Evolutionary conservation across 2,329 filamentous ascomycete genomes (phyloP).

Genomic region (Akanthomyces uredinophilus): DNA sequence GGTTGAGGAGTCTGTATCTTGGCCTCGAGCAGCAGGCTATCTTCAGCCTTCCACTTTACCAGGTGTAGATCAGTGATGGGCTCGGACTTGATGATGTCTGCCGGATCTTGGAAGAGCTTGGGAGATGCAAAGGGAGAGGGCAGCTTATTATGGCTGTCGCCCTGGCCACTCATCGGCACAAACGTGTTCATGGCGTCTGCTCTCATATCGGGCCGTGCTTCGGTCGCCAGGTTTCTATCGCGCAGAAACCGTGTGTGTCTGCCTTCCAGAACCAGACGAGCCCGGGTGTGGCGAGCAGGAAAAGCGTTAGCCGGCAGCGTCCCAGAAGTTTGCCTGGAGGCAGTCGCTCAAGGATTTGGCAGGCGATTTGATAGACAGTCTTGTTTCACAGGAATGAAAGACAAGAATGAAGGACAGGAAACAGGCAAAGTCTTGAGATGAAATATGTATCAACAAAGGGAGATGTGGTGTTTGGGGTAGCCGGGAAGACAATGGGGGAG

Average conservation of each 20-base stretch:
- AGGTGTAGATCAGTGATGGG: background rate
- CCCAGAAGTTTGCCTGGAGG: slow-evolving; percentile 3
- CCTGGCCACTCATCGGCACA: background rate
- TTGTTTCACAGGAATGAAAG: slow-evolving; percentile 10
- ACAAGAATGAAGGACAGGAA: background rate
- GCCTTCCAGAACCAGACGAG: background rate
- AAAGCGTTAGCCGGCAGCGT: background rate
- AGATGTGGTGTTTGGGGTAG: too few species aligned
- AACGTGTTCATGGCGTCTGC: slow-evolving; percentile 1
- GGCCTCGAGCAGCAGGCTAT: background rate
- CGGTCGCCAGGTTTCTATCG: background rate
- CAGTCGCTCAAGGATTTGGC: slow-evolving; percentile 9
- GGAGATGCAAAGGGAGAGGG: background rate
- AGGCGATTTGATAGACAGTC: slow-evolving; percentile 3
- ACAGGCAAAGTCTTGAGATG: background rate
- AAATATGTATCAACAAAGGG: background rate
- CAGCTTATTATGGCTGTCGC: slow-evolving; percentile 5
- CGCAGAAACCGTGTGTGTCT: background rate
- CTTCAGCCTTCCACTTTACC: background rate
- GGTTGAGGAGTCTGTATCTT: background rate
- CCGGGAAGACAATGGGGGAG: too few species aligned
- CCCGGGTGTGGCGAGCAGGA: slow-evolving; percentile 7
- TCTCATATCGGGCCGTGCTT: background rate
- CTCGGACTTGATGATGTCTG: background rate
- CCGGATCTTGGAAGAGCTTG: background rate